phyloP scores from a whole-genome alignment of 1,139 yeast genomes.

The Debaryomycetaceae sp. region DNA sequence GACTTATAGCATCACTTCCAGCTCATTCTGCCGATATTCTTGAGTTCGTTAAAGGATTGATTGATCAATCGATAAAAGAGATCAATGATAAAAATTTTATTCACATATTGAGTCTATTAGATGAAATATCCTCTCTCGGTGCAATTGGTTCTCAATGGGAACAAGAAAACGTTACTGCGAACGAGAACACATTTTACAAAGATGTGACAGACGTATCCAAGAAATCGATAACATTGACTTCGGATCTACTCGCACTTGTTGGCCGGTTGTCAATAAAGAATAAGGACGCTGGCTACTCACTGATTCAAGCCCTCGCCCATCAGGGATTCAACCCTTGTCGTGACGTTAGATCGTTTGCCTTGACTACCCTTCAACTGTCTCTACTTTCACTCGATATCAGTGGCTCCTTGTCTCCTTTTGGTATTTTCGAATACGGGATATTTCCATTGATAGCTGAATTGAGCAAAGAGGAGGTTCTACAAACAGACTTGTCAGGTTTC shows the following conservation, averaged over 20 bases:
- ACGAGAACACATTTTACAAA: constrained; percentile 37
- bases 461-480: constrained; percentile 62
- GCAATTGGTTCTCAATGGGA: constrained; percentile 79
- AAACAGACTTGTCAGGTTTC: constrained; percentile 64
- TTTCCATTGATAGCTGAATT: constrained; percentile 71
- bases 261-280: constrained; percentile 21
- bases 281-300: constrained; percentile 49
- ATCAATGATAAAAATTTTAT: constrained; percentile 53
- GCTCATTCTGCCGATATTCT: constrained; percentile 49
- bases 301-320: constrained; percentile 76
- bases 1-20: constrained; percentile 56
- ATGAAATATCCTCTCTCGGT: constrained; percentile 79
- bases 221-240: constrained; percentile 59
- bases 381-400: constrained; percentile 31
- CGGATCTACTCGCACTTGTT: constrained; percentile 39
- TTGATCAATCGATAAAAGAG: constrained; percentile 33
- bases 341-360: constrained; percentile 65
- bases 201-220: constrained; percentile 57
- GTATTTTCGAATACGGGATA: constrained; percentile 68
- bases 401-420: constrained; percentile 39
- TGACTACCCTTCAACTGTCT: constrained; percentile 49
- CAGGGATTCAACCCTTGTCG: constrained; percentile 89
- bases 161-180: constrained; percentile 44
- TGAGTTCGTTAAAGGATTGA: constrained; percentile 43
- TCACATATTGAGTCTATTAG: constrained; percentile 65